A percentile compares a stretch with the other conserved stretches of the same genome.
These are phyloP conservation scores for Suillus fuscotomentosus DNA, from an alignment of 768 basidiomycete genomes.

Conservation along the genomic window DNA sequence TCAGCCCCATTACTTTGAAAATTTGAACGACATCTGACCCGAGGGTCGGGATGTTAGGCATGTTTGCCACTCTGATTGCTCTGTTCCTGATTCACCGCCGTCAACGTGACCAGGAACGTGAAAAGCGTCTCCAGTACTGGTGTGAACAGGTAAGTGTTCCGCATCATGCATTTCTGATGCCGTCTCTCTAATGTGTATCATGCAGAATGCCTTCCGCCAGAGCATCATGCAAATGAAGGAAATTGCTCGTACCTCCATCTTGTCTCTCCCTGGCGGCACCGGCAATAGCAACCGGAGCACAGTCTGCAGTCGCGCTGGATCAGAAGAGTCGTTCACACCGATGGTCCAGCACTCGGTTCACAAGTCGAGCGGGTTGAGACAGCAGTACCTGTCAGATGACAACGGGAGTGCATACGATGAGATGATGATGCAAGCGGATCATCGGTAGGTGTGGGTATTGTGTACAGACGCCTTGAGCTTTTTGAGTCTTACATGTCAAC, in stretches of 20 bases:
- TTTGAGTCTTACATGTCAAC: slow-evolving; percentile 24
- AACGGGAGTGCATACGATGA: slow-evolving; percentile 48
- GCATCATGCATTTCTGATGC: not conserved
- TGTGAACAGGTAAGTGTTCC: slow-evolving; percentile 66
- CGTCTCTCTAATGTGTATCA: not conserved
- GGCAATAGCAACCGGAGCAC: slow-evolving; percentile 47
- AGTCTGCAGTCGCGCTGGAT: slow-evolving; percentile 44
- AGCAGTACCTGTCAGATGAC: slow-evolving; percentile 50
- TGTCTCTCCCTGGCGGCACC: slow-evolving; percentile 47
- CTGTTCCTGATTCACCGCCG: slow-evolving; percentile 72
- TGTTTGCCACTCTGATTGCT: slow-evolving; percentile 65
- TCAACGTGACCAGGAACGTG: slow-evolving; percentile 72
- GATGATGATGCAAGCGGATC: slow-evolving; percentile 40
- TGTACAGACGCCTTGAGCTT: not conserved
- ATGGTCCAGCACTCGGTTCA: slow-evolving; percentile 46
- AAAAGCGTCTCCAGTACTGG: slow-evolving; percentile 88
- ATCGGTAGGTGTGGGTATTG: slow-evolving; percentile 1
- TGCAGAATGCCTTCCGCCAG: slow-evolving; percentile 74
- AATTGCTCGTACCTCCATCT: slow-evolving; percentile 64
- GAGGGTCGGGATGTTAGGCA: slow-evolving; percentile 45
- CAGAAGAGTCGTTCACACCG: slow-evolving; percentile 56
- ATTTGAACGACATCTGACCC: not conserved
- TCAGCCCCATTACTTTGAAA: slow-evolving; percentile 31
- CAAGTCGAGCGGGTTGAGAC: slow-evolving; percentile 51
- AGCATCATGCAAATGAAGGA: slow-evolving; percentile 80